Evolutionary conservation across 2,329 filamentous ascomycete genomes (phyloP).

Genomic region (Fusarium metavorans): DNA sequence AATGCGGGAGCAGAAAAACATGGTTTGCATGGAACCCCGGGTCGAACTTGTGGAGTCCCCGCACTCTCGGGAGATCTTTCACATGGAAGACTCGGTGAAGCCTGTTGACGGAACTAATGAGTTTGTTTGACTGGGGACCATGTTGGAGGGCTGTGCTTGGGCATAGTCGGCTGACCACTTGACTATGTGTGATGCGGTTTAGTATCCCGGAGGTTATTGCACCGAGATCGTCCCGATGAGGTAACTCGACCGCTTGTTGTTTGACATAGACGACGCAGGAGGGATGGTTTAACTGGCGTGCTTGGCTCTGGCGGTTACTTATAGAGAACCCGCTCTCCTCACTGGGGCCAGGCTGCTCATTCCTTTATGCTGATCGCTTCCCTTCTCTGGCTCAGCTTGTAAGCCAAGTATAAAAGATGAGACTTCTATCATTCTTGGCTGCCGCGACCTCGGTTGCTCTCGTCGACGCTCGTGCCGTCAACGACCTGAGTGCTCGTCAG

Average conservation of each 20-base stretch:
- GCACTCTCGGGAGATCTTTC: conserved; percentile 4
- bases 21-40: conserved; percentile 18
- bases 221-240: not conserved
- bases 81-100: conserved; percentile 1
- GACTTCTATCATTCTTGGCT: conserved; percentile 6
- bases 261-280: not conserved
- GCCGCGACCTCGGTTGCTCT: conserved; percentile 8
- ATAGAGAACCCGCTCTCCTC: not conserved
- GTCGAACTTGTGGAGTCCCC: not conserved
- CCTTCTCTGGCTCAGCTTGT: not conserved
- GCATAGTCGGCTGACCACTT: conserved; percentile 2
- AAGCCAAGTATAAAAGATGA: conserved; percentile 7
- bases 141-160: not conserved
- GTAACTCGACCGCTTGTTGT: conserved; percentile 2
- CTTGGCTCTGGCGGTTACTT: not conserved
- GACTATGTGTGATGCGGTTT: not conserved
- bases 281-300: not conserved
- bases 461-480: conserved; percentile 16
- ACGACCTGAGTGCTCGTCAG: not conserved
- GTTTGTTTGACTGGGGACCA: not conserved
- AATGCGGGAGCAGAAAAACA: not conserved
- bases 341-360: not conserved
- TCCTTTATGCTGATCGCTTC: not conserved
- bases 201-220: not conserved
- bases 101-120: not conserved